Evolutionary conservation across 1,139 yeast species (phyloP).

Genomic region (Yamadazyma sp.): DNA sequence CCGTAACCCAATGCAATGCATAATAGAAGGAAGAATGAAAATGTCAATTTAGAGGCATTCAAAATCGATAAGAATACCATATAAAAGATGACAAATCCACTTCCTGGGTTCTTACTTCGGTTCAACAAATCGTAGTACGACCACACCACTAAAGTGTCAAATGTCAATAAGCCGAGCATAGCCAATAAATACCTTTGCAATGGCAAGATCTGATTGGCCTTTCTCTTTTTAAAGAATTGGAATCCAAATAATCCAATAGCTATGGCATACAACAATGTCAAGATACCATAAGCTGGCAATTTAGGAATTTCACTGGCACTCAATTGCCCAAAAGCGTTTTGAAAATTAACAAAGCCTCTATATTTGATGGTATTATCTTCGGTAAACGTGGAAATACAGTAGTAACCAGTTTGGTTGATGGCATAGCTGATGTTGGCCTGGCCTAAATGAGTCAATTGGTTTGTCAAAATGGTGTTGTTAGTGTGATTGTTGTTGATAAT

Average conservation of each 20-base stretch:
- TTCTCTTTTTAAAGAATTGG: slow-evolving; percentile 80
- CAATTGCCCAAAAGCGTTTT: slow-evolving; percentile 86
- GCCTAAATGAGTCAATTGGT: slow-evolving; percentile 56
- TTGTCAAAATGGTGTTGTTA: slow-evolving; percentile 57
- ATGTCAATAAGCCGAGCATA: slow-evolving; percentile 76
- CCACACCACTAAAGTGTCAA: slow-evolving; percentile 88
- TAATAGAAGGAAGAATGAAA: slow-evolving; percentile 82
- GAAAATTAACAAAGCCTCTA: slow-evolving; percentile 69
- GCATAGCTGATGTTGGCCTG: slow-evolving; percentile 61
- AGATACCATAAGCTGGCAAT: slow-evolving; percentile 81
- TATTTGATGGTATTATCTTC: slow-evolving; percentile 44
- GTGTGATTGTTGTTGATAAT: slow-evolving; percentile 48
- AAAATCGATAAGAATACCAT: slow-evolving; percentile 75
- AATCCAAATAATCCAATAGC: slow-evolving; percentile 81
- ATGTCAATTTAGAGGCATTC: slow-evolving; percentile 80
- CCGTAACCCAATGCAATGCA: slow-evolving; percentile 93
- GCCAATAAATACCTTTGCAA: slow-evolving; percentile 88
- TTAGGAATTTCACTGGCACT: slow-evolving; percentile 92
- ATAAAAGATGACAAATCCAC: slow-evolving; percentile 68
- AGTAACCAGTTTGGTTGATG: slow-evolving; percentile 79
- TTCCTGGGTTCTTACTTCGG: slow-evolving; percentile 49
- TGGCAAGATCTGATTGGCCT: slow-evolving; percentile 75
- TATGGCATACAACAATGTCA: slow-evolving; percentile 81
- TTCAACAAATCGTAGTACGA: slow-evolving; percentile 86
- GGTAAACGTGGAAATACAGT: slow-evolving; percentile 78